A percentile compares a stretch with the other conserved stretches of the same genome.
Evolutionary conservation across 352 stramenopile species (phyloP).

Genomic region (Elongisporangium prolatum): DNA sequence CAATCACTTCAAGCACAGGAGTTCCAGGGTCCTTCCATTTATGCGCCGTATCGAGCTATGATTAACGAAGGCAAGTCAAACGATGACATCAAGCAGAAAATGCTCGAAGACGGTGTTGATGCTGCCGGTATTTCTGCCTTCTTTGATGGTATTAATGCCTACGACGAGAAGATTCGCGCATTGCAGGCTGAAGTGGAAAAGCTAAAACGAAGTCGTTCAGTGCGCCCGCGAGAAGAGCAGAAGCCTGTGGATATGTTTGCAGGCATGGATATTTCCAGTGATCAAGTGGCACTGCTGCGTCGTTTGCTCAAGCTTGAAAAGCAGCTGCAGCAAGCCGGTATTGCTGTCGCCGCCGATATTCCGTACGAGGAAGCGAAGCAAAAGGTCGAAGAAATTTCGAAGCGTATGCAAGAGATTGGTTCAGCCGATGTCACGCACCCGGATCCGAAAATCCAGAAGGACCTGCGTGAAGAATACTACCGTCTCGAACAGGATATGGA

Average conservation of each 20-base stretch:
- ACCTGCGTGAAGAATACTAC: slow-evolving; percentile 91
- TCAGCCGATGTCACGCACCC: slow-evolving; percentile 87
- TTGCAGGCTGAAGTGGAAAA: slow-evolving; percentile 83
- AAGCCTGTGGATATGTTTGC: slow-evolving; percentile 59
- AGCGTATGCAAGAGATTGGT: slow-evolving; percentile 90
- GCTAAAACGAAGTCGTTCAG: slow-evolving; percentile 57
- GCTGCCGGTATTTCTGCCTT: slow-evolving; percentile 68
- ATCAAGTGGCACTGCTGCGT: slow-evolving; percentile 76
- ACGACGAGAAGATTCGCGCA: slow-evolving; percentile 77
- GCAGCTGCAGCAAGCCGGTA: slow-evolving; percentile 79
- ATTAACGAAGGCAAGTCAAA: slow-evolving; percentile 63
- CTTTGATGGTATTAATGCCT: slow-evolving; percentile 82
- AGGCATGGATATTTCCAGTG: slow-evolving; percentile 62
- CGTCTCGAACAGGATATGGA: slow-evolving; percentile 92
- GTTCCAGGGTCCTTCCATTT: slow-evolving; percentile 44
- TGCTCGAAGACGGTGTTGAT: slow-evolving; percentile 74
- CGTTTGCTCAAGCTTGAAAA: slow-evolving; percentile 82
- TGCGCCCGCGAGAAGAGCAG: slow-evolving; percentile 43
- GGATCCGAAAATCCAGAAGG: slow-evolving; percentile 71
- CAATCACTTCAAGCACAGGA: slow-evolving; percentile 29
- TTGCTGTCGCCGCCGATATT: slow-evolving; percentile 90
- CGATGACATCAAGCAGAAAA: slow-evolving; percentile 68
- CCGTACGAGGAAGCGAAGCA: slow-evolving; percentile 89
- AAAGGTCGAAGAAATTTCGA: slow-evolving; percentile 89
- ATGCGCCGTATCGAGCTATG: slow-evolving; percentile 61